Evolutionary conservation across 768 basidiomycete genomes (phyloP), one percentile per base, ranked within the genome.

Genomic region (Rossbeevera mucosa): DNA sequence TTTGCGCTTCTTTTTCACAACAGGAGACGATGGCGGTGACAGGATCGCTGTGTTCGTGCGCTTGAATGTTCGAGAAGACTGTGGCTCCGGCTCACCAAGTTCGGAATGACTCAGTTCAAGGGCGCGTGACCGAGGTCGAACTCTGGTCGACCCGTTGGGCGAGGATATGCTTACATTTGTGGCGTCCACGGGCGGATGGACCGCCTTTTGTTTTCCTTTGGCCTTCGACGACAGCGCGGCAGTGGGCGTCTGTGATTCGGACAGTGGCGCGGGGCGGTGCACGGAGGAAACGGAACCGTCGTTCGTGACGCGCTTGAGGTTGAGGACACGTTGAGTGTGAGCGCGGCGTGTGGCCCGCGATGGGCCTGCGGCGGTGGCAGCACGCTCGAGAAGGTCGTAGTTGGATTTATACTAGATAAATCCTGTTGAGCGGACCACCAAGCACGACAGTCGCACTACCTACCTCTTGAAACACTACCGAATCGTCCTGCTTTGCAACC

Each of bases 401-500:
- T 75, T 71, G 7, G 78, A 59, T 67, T 87, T 84, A 62, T 78
- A 88, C 83, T 87, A 53, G 49, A 14, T 11, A 18, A 18, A 36
- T 36, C 14, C 33, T 7, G 33, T 36, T 50, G 51, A 59, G 44
- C 31, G 22, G 25, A 33, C 52, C 31, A n/a, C 40, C 16, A 20
- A 6, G 22, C n/a, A 36, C 13, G 31, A 31, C 24, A 45, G 38
- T 20, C 43, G 28, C 51, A 21, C 14, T 13, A 72, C 81, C 46
- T 55, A 92, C 92, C 71, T 87, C 76, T 57, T 78, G 76, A 61
- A 87, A 93, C n/a, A 88, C 88, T 25, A 70, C 67, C 12, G 85
- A 82, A 28, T 79, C 79, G 57, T 94, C 91, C 48, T 69, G 54
- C 64, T 94, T 94, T 6, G 88, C 88, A 29, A 70, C 71, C 90